Percentiles rank a stretch among this genome's conserved stretches.
Evolutionary conservation across 805 yeast species (phyloP).

Genomic region (Brettanomyces custersianus): DNA sequence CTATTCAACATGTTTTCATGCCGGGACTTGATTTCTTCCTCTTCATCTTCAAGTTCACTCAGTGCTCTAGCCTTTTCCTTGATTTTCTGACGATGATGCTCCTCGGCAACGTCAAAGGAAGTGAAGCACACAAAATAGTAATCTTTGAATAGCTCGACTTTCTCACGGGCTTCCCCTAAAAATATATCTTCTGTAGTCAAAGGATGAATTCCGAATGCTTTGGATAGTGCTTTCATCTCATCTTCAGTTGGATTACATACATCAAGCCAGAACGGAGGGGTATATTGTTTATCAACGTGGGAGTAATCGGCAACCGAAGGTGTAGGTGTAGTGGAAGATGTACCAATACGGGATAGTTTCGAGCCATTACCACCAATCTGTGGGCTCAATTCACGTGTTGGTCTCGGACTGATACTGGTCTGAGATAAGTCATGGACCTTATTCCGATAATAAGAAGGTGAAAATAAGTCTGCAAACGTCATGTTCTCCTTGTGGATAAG

Average conservation of each 20-base stretch:
- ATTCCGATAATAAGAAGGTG: slow-evolving; percentile 29
- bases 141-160: slow-evolving; percentile 84
- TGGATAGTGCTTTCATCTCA: slow-evolving; percentile 86
- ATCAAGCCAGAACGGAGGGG: slow-evolving; percentile 82
- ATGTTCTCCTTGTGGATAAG: slow-evolving; percentile 41
- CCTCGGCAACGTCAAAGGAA: slow-evolving; percentile 73
- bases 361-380: neutral
- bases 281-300: slow-evolving; percentile 3
- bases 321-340: slow-evolving; percentile 3
- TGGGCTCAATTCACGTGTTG: slow-evolving; percentile 3
- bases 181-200: slow-evolving; percentile 93
- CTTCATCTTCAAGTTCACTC: slow-evolving; percentile 12
- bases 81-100: slow-evolving; percentile 36
- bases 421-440: neutral
- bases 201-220: slow-evolving; percentile 93
- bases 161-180: slow-evolving; percentile 89
- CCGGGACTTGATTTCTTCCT: slow-evolving; percentile 11
- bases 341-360: slow-evolving; percentile 1
- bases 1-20: slow-evolving; percentile 8
- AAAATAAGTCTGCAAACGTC: slow-evolving; percentile 53
- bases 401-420: neutral
- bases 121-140: slow-evolving; percentile 90
- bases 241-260: slow-evolving; percentile 90
- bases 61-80: slow-evolving; percentile 15
- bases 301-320: slow-evolving; percentile 2